Base-by-base conservation (phyloP, 805 yeast species). In the Wickerhamiella bombiphila region DNA sequence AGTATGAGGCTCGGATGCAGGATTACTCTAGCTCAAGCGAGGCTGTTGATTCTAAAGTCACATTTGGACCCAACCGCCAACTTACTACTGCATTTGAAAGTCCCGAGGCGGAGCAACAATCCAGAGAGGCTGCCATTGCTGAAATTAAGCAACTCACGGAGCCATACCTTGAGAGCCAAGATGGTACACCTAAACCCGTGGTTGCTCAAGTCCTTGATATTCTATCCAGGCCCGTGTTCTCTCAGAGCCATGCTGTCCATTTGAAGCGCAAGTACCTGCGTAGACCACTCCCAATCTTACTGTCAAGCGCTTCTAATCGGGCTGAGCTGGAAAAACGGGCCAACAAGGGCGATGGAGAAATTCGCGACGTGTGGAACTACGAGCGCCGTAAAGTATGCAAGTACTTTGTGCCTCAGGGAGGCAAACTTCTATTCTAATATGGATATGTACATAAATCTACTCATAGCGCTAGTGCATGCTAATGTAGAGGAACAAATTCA, bases 311-410 rank as follows among this genome's bases (percentile, higher is more conserved):
- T 11, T 51, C 36, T n/a, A 47, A 53, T 15, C 41, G 52, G 17
- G 47, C 48, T 14, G 49, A 48, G 17, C 51, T 50, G 42, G 53
- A 51, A 35, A 40, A 39, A 45, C 52, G 29, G 29, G 61, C 65
- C n/a, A 59, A 57, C 42, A 70, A 70, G 41, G 73, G 73, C 50
- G 65, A 67, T 18, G 65, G 70, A 15, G 56, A 64, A 29, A 62
- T 69, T 11, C 62, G 69, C 38, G 68, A 69, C 47, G 68, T 75
- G 40, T 81, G 76, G 69, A 75, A 81, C 54, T 70, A 73, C 38
- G 65, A 59, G 17, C 64, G 64, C 33, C 63, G 71, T 45, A 62
- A 56, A 41, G 63, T 76, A 28, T 74, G 72, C 42, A 59, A 65
- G 5, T 60, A 76, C 41, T 56, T 43, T 34, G 46, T 56, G 11